Base-by-base conservation (phyloP, 129 eudicot genomes). In the Glebionis coronaria region DNA sequence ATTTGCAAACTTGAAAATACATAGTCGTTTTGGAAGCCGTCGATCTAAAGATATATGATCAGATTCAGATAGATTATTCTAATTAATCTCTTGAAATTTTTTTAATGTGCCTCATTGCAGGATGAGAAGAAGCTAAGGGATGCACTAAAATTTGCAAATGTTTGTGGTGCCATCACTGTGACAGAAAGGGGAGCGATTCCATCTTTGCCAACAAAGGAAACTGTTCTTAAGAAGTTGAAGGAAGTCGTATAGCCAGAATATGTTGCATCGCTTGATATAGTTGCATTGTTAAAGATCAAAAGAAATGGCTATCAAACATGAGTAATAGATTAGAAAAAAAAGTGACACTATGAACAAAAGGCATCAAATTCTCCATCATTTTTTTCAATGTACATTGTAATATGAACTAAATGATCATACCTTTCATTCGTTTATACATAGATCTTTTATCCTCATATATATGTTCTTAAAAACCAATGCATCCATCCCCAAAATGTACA, bases 131-230 rank as follows among this genome's bases (percentile, higher is more conserved):
- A 78, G 69, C 56, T 82, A 46, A 71, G 71, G 59, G 78, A 52
- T 19, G 83, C 80, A 1, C 76, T 78, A 9, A 61, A 29, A 57
- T 82, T 82, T 67, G 81, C 87, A 4, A 78, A 82, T 18, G 79
- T 63, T 8, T 84, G 83, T 42, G 89, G 85, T 50, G 83, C 89
- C 38, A 61, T 84, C 2, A 81, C 85, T 0, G 74, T 77, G 57
- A 80, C 77, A 3, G 68, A 78, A 57, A 74, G 73, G 78, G 85
- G 89, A 77, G 89, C 89, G 20, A 84, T 84, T 42, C 85, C 85
- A 1, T 81, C 89, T 23, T 55, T 84, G 78, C 89, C 89, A 16
- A 80, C 85, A 2, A 77, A 78, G 54, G 85, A 77, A 21, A 79
- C 56, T 12, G 85, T 80, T 59, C 40, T 70, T 29, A 23, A 65